Evolutionary conservation across 768 basidiomycete genomes (phyloP), one percentile per base, ranked within the genome.

Genomic region (Leucocoprinus sp.): DNA sequence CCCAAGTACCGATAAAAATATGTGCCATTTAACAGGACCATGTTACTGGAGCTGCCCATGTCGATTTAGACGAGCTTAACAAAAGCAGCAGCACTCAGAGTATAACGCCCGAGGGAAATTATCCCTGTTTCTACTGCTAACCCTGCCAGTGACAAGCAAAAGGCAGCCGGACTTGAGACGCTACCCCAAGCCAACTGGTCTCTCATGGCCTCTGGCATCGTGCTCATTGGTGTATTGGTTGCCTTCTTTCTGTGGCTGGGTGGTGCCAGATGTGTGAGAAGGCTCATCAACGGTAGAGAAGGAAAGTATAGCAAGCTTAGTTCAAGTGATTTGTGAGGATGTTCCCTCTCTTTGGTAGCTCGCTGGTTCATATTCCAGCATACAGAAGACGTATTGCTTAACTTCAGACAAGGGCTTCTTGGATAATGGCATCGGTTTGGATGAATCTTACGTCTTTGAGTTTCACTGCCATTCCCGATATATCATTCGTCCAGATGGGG

Each of bases 161-260:
- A 48, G n/a, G 37, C 35, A 18, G 45, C 23, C 15, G 46, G 37
- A 17, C 17, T 42, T 17, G 46, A 48, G 34, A 36, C 39, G 11
- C 17, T 48, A 14, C 46, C 46, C 4, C 40, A 34, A 37, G 45
- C 37, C 8, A 23, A 45, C 17, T 67, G 62, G 56, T 56, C 58
- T 36, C 61, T 58, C 40, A 6, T 67, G 36, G 54, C 70, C 48
- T 60, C 68, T 48, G 55, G 58, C n/a, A 28, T 75, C 34, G 37
- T 78, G 24, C 57, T 76, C 47, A 49, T 84, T 38, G 69, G 65
- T 1, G 60, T 72, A 19, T 60, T 71, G 15, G 67, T 64, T 12
- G 70, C 57, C 11, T 55, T 70, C 12, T 72, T 80, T 50, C 51
- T 70, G 36, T 77, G 70, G 68, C 63, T 76, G 8, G 79, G 80